Conservation (phyloP, 2,329 filamentous ascomycete species). For the Colletotrichum lini region DNA sequence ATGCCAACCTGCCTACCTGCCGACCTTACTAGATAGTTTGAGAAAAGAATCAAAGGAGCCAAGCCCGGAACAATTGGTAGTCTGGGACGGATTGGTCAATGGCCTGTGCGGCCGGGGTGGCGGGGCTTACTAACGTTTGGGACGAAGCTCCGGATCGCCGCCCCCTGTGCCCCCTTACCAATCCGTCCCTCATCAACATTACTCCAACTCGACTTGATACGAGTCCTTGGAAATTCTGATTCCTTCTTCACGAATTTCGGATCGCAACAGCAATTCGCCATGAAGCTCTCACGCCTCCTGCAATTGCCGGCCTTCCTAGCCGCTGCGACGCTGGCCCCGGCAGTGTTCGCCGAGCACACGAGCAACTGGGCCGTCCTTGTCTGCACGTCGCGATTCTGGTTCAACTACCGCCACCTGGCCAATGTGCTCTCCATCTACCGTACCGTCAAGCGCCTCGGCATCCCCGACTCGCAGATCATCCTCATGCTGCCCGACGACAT, state of each 20-base stretch:
- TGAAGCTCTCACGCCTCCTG: slow-evolving; percentile 65
- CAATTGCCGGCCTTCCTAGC: slow-evolving; percentile 64
- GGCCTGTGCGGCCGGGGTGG: slow-evolving; percentile 16
- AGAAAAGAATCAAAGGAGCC: no score
- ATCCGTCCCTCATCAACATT: background rate
- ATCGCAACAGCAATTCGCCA: slow-evolving; percentile 47
- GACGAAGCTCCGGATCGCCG: slow-evolving; percentile 32
- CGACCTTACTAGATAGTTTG: no score
- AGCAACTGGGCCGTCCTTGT: slow-evolving; percentile 99
- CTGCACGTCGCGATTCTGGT: slow-evolving; percentile 98
- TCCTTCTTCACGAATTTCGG: background rate
- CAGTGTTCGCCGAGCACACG: slow-evolving; percentile 81
- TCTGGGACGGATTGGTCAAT: background rate
- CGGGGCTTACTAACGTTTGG: slow-evolving; percentile 38
- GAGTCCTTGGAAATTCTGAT: background rate
- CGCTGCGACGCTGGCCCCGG: slow-evolving; percentile 60
- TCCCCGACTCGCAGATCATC: slow-evolving; percentile 98
- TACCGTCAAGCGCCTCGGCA: slow-evolving; percentile 96
- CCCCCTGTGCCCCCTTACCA: slow-evolving; percentile 34
- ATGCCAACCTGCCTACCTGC: no score
- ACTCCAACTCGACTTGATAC: slow-evolving; percentile 3
- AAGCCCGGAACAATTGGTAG: no score
- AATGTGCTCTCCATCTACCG: slow-evolving; percentile 98
- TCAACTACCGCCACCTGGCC: slow-evolving; percentile 98
- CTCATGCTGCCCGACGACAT: slow-evolving; percentile 99